Conservation (phyloP, 768 basidiomycete genomes). For the Gloeopeniophorella convolvens region DNA sequence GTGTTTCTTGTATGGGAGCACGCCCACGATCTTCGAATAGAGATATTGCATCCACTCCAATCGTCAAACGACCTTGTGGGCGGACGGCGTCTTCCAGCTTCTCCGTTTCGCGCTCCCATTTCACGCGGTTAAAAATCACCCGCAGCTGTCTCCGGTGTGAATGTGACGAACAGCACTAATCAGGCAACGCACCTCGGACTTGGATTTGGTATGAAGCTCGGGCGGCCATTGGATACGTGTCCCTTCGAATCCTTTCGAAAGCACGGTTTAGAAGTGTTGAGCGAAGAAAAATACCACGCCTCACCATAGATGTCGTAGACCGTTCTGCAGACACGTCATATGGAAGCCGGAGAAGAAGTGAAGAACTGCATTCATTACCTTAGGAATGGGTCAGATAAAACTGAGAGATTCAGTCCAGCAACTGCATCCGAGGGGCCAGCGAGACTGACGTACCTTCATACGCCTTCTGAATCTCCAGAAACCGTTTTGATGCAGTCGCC, state of each 20-base stretch:
- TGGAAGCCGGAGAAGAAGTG: conserved; percentile 21
- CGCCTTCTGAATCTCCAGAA: conserved; percentile 74
- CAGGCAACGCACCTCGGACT: conserved; percentile 38
- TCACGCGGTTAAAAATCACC: conserved; percentile 35
- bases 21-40: conserved; percentile 34
- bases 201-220: conserved; percentile 37
- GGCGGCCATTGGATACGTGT: conserved; percentile 40
- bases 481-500: conserved; percentile 55
- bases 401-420: conserved; percentile 6
- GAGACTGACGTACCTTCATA: conserved; percentile 54
- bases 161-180: background rate
- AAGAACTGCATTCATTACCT: conserved; percentile 5
- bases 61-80: conserved; percentile 39
- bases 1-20: conserved; percentile 1
- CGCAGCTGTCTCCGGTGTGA: conserved; percentile 35
- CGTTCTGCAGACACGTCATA: conserved; percentile 13
- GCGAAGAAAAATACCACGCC: background rate
- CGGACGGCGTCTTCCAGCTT: conserved; percentile 36
- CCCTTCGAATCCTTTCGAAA: conserved; percentile 31
- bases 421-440: background rate
- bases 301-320: conserved; percentile 22
- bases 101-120: conserved; percentile 33
- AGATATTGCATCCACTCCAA: conserved; percentile 44
- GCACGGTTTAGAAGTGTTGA: background rate
- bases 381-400: conserved; percentile 21